Conservation (phyloP, 1,284 basidiomycete species). For the Ceratobasidium sp. region DNA sequence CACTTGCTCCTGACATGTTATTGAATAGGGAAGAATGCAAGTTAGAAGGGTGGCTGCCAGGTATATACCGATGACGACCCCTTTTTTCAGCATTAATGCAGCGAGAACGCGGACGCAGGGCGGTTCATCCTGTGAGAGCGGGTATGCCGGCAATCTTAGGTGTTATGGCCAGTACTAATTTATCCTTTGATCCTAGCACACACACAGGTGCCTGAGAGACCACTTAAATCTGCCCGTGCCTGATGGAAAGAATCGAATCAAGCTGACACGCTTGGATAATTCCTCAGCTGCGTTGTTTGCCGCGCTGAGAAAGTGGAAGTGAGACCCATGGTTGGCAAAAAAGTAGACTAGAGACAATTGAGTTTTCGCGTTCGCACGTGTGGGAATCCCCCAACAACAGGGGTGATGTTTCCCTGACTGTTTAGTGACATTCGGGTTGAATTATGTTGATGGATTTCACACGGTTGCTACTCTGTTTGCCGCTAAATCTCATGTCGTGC, state of each 20-base stretch:
- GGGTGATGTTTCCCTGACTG: conserved; percentile 26
- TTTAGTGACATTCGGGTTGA: conserved; percentile 20
- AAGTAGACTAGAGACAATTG: not conserved
- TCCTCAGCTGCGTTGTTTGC: conserved; percentile 29
- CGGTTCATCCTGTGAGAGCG: conserved; percentile 19
- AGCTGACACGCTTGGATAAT: conserved; percentile 20
- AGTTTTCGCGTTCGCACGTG: conserved; percentile 9
- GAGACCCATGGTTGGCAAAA: not conserved
- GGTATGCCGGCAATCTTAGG: conserved; percentile 2
- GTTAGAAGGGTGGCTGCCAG: not conserved
- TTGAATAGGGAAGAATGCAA: conserved; percentile 26
- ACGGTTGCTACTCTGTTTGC: conserved; percentile 27
- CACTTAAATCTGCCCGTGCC: conserved; percentile 17
- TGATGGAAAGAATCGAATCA: conserved; percentile 23
- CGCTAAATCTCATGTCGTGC: conserved; percentile 15
- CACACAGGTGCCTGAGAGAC: conserved; percentile 9
- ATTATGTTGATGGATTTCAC: conserved; percentile 30
- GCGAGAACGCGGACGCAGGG: conserved; percentile 19
- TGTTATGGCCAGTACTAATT: not conserved
- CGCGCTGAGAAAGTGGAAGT: conserved; percentile 20
- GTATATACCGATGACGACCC: not conserved
- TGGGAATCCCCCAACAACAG: conserved; percentile 24
- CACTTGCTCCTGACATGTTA: conserved; percentile 21
- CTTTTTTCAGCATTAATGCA: conserved; percentile 24
- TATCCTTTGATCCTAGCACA: not conserved